A percentile compares a stretch with the other conserved stretches of the same genome.
phyloP scores from a whole-genome alignment of 352 stramenopile genomes.

The Globisporangium cylindrosporum region DNA sequence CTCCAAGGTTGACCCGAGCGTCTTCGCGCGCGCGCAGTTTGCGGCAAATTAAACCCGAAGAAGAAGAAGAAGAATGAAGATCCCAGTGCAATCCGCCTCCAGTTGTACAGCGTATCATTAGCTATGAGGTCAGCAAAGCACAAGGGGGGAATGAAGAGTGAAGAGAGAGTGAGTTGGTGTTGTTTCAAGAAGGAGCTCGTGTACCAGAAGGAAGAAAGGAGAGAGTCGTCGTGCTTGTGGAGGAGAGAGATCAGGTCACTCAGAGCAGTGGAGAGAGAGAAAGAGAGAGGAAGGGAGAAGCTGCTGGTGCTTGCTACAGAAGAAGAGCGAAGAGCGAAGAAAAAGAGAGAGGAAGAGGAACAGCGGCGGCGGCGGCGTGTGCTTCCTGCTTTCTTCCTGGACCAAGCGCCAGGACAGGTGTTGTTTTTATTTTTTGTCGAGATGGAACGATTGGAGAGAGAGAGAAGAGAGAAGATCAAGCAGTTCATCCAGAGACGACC shows the following conservation, averaged over 20 bases:
- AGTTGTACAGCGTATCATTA: conserved; percentile 2
- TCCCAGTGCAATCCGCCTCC: not conserved
- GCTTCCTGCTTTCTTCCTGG: conserved; percentile 6
- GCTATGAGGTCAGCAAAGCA: not conserved
- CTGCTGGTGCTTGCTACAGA: conserved; percentile 4
- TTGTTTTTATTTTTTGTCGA: conserved; percentile 21
- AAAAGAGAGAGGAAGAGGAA: conserved; percentile 7
- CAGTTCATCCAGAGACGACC: not conserved
- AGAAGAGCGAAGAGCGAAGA: not conserved
- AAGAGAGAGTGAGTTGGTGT: conserved; percentile 4
- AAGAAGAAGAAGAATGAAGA: not conserved
- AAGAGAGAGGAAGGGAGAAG: not conserved
- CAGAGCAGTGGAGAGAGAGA: conserved; percentile 7
- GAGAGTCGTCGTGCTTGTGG: not conserved
- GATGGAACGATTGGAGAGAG: conserved; percentile 22
- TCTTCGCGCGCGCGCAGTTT: conserved; percentile 52
- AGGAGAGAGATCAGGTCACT: not conserved
- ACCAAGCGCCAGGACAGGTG: conserved; percentile 13
- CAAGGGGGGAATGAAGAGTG: not conserved
- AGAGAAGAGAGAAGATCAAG: not conserved
- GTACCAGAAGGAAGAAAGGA: not conserved
- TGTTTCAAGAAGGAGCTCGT: conserved; percentile 1
- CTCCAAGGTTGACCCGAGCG: conserved; percentile 74
- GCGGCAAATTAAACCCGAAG: conserved; percentile 41
- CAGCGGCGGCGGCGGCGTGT: not conserved